These are phyloP conservation scores for Vishniacozyma victoriae DNA, from an alignment of 768 basidiomycete species.

Conservation along the genomic window DNA sequence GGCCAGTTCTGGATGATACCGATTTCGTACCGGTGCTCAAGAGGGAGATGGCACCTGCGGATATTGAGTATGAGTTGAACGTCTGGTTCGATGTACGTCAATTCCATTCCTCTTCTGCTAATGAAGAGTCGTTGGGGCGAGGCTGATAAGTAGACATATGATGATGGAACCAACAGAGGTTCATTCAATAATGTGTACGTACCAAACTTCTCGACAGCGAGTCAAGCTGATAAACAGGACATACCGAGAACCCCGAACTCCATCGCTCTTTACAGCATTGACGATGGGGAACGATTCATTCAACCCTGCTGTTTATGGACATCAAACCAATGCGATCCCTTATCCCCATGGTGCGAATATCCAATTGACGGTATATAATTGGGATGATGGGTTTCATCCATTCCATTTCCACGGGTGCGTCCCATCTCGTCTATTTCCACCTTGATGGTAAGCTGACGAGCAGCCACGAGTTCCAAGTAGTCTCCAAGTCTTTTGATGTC, in stretches of 20 bases:
- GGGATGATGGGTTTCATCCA: constrained; percentile 42
- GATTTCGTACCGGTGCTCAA: constrained; percentile 55
- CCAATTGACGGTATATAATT: constrained; percentile 59
- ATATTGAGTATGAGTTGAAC: constrained; percentile 61
- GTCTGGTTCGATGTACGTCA: constrained; percentile 59
- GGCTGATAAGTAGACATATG: constrained; percentile 54
- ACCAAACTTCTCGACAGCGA: constrained; percentile 41
- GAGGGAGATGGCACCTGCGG: constrained; percentile 53
- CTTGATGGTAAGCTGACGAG: no score
- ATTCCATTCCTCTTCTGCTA: neutral
- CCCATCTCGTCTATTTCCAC: no score
- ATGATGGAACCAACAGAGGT: constrained; percentile 45
- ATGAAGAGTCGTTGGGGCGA: constrained; percentile 1
- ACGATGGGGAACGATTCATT: constrained; percentile 62
- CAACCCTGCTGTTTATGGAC: constrained; percentile 67
- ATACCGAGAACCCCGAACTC: constrained; percentile 54
- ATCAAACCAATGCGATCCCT: constrained; percentile 60
- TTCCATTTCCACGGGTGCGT: constrained; percentile 76
- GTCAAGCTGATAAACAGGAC: constrained; percentile 60
- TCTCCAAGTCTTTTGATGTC: constrained; percentile 65
- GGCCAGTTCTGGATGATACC: constrained; percentile 12
- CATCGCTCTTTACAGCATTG: constrained; percentile 67
- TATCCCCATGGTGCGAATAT: constrained; percentile 69
- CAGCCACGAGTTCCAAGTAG: constrained; percentile 70
- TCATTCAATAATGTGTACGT: constrained; percentile 37